Evolutionary conservation across 164 flowering plant genomes (phyloP).

Genomic region (Cinnamomum chago): DNA sequence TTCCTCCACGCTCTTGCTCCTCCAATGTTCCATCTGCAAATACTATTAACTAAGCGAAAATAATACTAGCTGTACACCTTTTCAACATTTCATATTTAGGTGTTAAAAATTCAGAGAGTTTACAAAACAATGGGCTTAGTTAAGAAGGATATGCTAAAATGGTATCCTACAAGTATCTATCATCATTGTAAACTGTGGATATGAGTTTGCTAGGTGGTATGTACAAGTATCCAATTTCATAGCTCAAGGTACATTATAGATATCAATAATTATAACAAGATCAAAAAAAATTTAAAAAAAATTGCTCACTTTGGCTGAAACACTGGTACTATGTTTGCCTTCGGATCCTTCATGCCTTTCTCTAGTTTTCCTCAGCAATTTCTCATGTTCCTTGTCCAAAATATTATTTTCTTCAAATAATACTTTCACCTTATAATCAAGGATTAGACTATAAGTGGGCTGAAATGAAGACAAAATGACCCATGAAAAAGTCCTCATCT

Average conservation of each 20-base stretch:
- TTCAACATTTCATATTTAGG: no score
- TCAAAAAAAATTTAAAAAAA: background rate
- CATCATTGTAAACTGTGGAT: no score
- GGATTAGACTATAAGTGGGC: background rate
- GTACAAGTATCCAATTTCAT: no score
- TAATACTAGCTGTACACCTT: no score
- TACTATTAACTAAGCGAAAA: no score
- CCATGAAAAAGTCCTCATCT: background rate
- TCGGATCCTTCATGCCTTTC: slow-evolving; percentile 46
- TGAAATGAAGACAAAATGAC: background rate
- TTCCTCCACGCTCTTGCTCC: no score
- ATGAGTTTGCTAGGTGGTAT: no score
- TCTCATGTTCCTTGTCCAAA: slow-evolving; percentile 67
- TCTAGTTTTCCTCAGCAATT: slow-evolving; percentile 42
- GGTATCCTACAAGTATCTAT: no score
- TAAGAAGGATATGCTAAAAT: no score
- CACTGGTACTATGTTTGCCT: slow-evolving; percentile 43
- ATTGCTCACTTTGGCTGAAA: slow-evolving; percentile 58
- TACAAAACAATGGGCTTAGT: no score
- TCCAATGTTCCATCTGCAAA: no score
- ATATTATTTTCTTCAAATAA: slow-evolving; percentile 53
- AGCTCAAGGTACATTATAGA: background rate
- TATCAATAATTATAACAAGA: background rate
- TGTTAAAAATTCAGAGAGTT: no score
- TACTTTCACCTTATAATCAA: slow-evolving; percentile 43